phyloP scores from a whole-genome alignment of 2,329 filamentous ascomycete species.

The Aphanocladium album region DNA sequence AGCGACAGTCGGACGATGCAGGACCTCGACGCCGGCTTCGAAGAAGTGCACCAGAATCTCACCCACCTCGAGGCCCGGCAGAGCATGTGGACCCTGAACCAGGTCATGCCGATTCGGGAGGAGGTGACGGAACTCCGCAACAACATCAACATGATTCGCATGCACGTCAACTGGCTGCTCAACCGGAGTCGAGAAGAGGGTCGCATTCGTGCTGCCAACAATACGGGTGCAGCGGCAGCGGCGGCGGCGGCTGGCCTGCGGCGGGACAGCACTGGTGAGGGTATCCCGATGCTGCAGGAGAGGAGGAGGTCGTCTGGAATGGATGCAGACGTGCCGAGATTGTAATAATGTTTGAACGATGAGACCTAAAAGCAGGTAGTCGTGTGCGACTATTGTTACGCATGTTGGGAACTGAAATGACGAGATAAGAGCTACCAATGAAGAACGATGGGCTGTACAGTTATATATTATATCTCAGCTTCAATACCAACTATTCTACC shows the following conservation, averaged over 20 bases:
- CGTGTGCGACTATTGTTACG: too few relatives aligned
- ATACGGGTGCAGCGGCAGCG: constrained; percentile 23
- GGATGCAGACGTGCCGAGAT: constrained; percentile 34
- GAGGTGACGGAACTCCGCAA: constrained; percentile 56
- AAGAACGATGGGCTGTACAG: background rate
- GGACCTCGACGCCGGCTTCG: constrained; percentile 42
- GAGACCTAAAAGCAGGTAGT: background rate
- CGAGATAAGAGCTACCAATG: background rate
- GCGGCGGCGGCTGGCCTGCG: constrained; percentile 20
- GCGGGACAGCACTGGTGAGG: constrained; percentile 26
- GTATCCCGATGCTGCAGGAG: constrained; percentile 26
- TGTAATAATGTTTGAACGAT: constrained; percentile 20
- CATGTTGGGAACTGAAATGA: too few relatives aligned
- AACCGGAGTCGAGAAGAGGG: constrained; percentile 47
- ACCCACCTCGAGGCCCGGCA: constrained; percentile 56
- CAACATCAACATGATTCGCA: constrained; percentile 52
- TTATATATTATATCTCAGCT: background rate
- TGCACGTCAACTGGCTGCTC: constrained; percentile 56
- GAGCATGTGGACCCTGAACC: constrained; percentile 56
- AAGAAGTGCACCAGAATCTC: constrained; percentile 51
- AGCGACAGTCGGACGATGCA: constrained; percentile 44
- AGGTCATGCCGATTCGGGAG: constrained; percentile 57
- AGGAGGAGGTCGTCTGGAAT: constrained; percentile 33
- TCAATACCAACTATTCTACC: background rate
- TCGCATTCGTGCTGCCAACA: constrained; percentile 33